phyloP scores from a whole-genome alignment of 805 yeast genomes.

The Scheffersomyces amazonensis region DNA sequence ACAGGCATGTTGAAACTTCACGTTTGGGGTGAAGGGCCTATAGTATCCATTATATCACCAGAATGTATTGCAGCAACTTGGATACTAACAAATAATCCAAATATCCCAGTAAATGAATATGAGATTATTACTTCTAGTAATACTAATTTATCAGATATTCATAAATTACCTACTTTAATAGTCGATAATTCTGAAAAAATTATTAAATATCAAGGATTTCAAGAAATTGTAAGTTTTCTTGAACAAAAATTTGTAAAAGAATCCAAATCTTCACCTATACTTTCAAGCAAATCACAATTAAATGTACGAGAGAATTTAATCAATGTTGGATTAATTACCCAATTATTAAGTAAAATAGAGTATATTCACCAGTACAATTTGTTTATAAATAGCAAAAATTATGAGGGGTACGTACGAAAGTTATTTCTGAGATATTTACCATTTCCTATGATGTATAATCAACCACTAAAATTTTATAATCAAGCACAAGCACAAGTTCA shows the following conservation, averaged over 20 bases:
- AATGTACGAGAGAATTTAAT: slow-evolving; percentile 29
- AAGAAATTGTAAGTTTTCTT: slow-evolving; percentile 10
- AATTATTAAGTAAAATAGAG: slow-evolving; percentile 38
- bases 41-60: slow-evolving; percentile 47
- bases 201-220: slow-evolving; percentile 16
- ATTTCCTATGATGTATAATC: slow-evolving; percentile 73
- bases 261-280: background rate
- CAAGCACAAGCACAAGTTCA: slow-evolving; percentile 33
- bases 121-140: slow-evolving; percentile 56
- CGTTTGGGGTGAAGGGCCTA: slow-evolving; percentile 50
- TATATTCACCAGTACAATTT: slow-evolving; percentile 55
- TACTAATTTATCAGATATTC: slow-evolving; percentile 49
- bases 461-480: slow-evolving; percentile 49
- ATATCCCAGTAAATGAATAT: slow-evolving; percentile 10
- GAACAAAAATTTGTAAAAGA: background rate
- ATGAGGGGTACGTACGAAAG: slow-evolving; percentile 57
- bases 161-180: slow-evolving; percentile 48
- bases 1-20: slow-evolving; percentile 34
- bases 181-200: slow-evolving; percentile 4
- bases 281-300: slow-evolving; percentile 4
- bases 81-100: slow-evolving; percentile 28
- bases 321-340: slow-evolving; percentile 44
- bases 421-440: slow-evolving; percentile 53
- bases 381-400: slow-evolving; percentile 55
- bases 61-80: slow-evolving; percentile 49